Evolutionary conservation across 176 grass and related monocot genomes (phyloP).

Genomic region (Dactylis glomerata): DNA sequence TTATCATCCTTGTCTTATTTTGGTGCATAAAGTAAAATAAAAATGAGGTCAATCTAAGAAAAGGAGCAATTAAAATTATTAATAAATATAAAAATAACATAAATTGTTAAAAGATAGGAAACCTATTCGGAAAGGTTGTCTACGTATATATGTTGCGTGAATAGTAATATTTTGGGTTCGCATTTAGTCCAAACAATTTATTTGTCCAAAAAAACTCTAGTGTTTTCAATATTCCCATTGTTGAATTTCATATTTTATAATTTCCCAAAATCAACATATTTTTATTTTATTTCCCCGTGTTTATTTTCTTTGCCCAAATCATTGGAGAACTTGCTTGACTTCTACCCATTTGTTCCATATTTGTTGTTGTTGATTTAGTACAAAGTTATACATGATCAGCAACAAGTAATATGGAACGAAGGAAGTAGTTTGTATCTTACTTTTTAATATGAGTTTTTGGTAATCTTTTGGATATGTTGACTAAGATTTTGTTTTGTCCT

Average conservation of each 20-base stretch:
- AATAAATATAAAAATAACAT: background rate
- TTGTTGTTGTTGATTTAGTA: too few relatives aligned
- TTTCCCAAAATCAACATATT: background rate
- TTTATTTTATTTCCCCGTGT: background rate
- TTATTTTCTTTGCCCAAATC: background rate
- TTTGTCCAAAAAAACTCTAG: too few relatives aligned
- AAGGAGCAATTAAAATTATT: background rate
- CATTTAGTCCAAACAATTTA: too few relatives aligned
- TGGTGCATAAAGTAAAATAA: too few relatives aligned
- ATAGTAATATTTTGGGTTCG: too few relatives aligned
- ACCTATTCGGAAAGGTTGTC: background rate
- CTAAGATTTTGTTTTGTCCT: background rate
- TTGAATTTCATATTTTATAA: background rate
- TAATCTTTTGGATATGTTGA: background rate
- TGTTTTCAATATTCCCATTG: too few relatives aligned
- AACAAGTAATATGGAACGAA: too few relatives aligned
- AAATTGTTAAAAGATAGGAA: background rate
- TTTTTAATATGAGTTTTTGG: background rate
- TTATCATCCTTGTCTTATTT: too few relatives aligned
- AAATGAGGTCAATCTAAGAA: too few relatives aligned
- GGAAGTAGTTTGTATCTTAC: too few relatives aligned
- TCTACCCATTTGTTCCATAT: too few relatives aligned
- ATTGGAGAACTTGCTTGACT: background rate
- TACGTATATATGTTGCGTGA: background rate
- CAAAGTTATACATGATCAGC: too few relatives aligned